Base-by-base conservation (phyloP, 1,284 basidiomycete species). In the Earliella scabrosa region DNA sequence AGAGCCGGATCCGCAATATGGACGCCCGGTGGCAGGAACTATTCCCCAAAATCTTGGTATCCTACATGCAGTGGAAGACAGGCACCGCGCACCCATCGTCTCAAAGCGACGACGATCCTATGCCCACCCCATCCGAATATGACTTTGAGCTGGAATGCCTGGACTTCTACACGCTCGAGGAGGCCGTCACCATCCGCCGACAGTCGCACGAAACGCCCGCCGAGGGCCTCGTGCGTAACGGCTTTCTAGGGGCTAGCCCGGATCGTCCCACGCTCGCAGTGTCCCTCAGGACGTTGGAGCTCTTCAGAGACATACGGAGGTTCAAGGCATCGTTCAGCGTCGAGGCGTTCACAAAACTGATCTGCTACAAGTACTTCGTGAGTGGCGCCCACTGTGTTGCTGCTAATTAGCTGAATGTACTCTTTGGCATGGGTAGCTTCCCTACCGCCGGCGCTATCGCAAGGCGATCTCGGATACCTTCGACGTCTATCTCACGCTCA, bases 341-440 rank as follows among this genome's bases (percentile, higher is more conserved):
- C 1, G 71, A 77, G 52, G 69, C 71, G 0, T 75, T 74, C 48
- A 52, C 67, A 0, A 71, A 71, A 40, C 64, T 72, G 1, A 11
- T 76, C 0, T 73, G 74, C 57, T 63, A 74, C 57, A 26, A 68
- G 2, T 74, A 75, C 20, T 21, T 35, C 1, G 45, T 46, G n/a
- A 7, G 21, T 46, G 41, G 50, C 45, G n/a, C 32, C 68, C 72
- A 60, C 35, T 64, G 60, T 9, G 9, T 16, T 5, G n/a, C n/a
- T n/a, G 18, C 2, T 11, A 11, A n/a, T 26, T n/a, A 29, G 26
- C 16, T n/a, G n/a, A n/a, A n/a, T n/a, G n/a, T 5, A 16, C 23
- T 45, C 26, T 29, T 11, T 4, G 14, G 10, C 43, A 20, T n/a
- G n/a, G 26, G 18, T 16, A 65, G 61, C 50, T 63, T 1, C 56